A percentile compares a stretch with the other conserved stretches of the same genome.
Evolutionary conservation across 2,329 filamentous ascomycete genomes (phyloP).

Genomic region (Neopestalotiopsis sp.): DNA sequence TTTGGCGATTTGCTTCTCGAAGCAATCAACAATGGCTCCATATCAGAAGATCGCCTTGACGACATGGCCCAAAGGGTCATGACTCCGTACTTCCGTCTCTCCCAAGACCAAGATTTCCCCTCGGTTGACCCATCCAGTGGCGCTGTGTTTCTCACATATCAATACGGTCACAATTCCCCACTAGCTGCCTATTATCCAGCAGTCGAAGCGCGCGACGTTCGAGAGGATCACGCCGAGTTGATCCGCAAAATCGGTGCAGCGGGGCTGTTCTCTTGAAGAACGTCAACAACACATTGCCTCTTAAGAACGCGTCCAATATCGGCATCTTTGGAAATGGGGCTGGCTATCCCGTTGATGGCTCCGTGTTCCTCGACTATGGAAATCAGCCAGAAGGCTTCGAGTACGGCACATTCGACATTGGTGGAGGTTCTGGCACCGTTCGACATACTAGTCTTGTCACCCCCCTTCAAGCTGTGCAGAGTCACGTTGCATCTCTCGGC

Average conservation of each 20-base stretch:
- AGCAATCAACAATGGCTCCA: slow-evolving; percentile 53
- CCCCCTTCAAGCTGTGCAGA: slow-evolving; percentile 58
- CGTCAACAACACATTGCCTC: slow-evolving; percentile 50
- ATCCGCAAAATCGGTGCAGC: slow-evolving; percentile 80
- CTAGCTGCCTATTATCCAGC: slow-evolving; percentile 59
- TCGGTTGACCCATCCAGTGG: slow-evolving; percentile 62
- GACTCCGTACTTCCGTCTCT: slow-evolving; percentile 71
- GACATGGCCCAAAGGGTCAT: slow-evolving; percentile 78
- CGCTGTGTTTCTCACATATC: slow-evolving; percentile 73
- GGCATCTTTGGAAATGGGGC: slow-evolving; percentile 56
- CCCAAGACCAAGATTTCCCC: slow-evolving; percentile 52
- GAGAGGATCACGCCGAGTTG: slow-evolving; percentile 70
- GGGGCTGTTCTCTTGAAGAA: slow-evolving; percentile 79
- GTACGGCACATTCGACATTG: slow-evolving; percentile 58
- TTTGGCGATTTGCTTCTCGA: slow-evolving; percentile 65
- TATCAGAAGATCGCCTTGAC: slow-evolving; percentile 47
- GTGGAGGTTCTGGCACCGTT: slow-evolving; percentile 60
- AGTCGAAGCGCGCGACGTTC: slow-evolving; percentile 80
- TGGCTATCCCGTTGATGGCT: slow-evolving; percentile 59
- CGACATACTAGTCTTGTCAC: slow-evolving; percentile 59
- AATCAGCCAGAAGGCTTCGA: slow-evolving; percentile 30
- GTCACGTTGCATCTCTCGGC: slow-evolving; percentile 44
- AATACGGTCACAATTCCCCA: slow-evolving; percentile 73
- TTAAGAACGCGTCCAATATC: slow-evolving; percentile 49
- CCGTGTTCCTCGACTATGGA: neutral